phyloP scores from a whole-genome alignment of 768 basidiomycete genomes.

The Pleurotus pulmonarius region DNA sequence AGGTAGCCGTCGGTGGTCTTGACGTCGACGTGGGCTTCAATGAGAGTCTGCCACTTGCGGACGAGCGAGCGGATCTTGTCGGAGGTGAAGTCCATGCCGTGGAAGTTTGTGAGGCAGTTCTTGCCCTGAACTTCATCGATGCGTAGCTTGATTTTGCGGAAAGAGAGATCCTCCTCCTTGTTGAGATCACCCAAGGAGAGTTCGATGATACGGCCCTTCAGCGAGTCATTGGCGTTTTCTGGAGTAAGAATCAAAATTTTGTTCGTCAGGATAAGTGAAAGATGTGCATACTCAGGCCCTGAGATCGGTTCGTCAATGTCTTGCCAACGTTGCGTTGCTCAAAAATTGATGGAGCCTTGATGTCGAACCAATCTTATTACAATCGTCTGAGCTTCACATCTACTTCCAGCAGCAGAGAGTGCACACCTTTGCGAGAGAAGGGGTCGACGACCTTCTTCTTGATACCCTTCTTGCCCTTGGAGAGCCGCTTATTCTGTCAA shows the following conservation, averaged over 20 bases:
- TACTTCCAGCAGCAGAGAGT: neutral
- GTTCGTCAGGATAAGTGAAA: too few relatives aligned
- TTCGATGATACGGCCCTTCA: slow-evolving; percentile 96
- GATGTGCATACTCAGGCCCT: slow-evolving; percentile 82
- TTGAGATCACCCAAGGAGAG: slow-evolving; percentile 95
- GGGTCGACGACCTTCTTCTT: slow-evolving; percentile 99
- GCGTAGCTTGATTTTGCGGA: slow-evolving; percentile 99
- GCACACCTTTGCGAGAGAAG: slow-evolving; percentile 94
- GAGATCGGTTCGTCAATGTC: slow-evolving; percentile 96
- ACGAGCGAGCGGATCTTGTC: slow-evolving; percentile 99
- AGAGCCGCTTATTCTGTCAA: slow-evolving; percentile 90
- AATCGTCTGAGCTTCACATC: neutral
- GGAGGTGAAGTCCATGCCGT: slow-evolving; percentile 99
- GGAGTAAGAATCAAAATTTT: neutral
- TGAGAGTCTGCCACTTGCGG: slow-evolving; percentile 99
- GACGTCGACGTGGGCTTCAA: slow-evolving; percentile 98
- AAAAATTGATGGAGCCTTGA: slow-evolving; percentile 98
- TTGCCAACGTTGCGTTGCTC: slow-evolving; percentile 96
- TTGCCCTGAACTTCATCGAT: slow-evolving; percentile 96
- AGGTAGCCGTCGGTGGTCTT: slow-evolving; percentile 99
- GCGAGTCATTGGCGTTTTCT: slow-evolving; percentile 99
- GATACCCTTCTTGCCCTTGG: slow-evolving; percentile 98
- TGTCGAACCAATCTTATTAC: slow-evolving; percentile 93
- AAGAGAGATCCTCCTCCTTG: slow-evolving; percentile 99
- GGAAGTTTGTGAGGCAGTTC: slow-evolving; percentile 99